Base-by-base conservation (phyloP, 306 rosid genomes). In the Cercis canadensis region DNA sequence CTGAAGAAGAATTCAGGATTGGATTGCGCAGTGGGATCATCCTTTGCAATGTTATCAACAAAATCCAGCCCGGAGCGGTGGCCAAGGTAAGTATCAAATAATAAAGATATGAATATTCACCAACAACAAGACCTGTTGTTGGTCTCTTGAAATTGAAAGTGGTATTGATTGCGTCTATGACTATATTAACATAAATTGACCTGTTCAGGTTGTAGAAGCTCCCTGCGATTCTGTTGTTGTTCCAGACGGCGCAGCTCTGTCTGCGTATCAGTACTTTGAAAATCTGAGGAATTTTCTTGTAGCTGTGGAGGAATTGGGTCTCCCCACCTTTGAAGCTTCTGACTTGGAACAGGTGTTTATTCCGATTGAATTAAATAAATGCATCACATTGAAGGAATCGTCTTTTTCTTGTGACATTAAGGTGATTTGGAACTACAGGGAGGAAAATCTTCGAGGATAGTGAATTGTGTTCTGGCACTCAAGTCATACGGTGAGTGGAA, bases 21-120 rank as follows among this genome's bases (percentile, higher is more conserved):
- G 99, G 87, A 73, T 85, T 95, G 80, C 89, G 92, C 5, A 89
- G 93, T 49, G 99, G 99, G 29, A 92, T 91, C 44, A 81, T 95
- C 75, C 96, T 95, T 7, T 92, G 99, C 73, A 86, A 78, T 80
- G 96, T 81, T 69, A 80, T 95, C 43, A 95, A 95, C 83, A 95
- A 82, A 82, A 72, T 95, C 74, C 85, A 86, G 68, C 92, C 97
- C 5, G 90, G 89, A 71, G 81, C 96, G 21, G 88, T 95, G 62
- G 18, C 85, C 34, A 95, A 86, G 93, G 99, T 91, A 77, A 47
- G 29, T 5, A 29, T 8, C 5, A 37, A 5, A 19, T 4, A 11
- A 19, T 60, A 14, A 31, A 34, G 2, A 24, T 24, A 24, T 24
- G n/a, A n/a, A n/a, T n/a, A n/a, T n/a, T n/a, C n/a, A n/a, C n/a